phyloP scores from a whole-genome alignment of 192 early-diverging fungal species.

The Backusella luteola region DNA sequence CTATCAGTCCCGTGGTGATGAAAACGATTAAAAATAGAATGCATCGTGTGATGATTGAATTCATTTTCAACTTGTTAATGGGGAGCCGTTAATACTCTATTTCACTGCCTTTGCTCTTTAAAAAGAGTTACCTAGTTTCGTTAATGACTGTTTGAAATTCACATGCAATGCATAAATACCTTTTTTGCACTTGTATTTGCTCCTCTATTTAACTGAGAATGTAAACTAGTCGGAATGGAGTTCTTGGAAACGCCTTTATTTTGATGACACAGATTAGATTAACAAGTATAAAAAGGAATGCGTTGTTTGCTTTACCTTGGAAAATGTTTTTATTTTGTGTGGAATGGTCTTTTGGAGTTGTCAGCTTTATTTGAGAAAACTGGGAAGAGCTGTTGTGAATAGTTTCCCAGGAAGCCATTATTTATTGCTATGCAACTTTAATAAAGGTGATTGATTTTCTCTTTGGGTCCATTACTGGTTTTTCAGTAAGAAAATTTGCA shows the following conservation, averaged over 20 bases:
- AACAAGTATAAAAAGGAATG: not conserved
- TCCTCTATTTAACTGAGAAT: not conserved
- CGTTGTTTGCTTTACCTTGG: not conserved
- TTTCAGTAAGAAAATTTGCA: too few relatives aligned
- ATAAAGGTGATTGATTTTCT: not conserved
- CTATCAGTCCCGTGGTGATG: not conserved
- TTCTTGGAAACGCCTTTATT: not conserved
- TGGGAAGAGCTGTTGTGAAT: not conserved
- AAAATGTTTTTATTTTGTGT: constrained; percentile 1
- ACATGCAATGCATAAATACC: not conserved
- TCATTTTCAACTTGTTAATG: not conserved
- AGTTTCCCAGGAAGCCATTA: constrained; percentile 12
- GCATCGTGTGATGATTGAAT: not conserved
- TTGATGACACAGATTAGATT: not conserved
- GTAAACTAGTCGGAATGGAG: not conserved
- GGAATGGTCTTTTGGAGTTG: not conserved
- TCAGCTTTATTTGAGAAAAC: not conserved
- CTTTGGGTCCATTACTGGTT: too few relatives aligned
- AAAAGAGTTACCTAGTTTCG: too few relatives aligned
- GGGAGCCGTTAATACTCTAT: too few relatives aligned
- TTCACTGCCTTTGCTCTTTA: too few relatives aligned
- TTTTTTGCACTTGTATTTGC: not conserved
- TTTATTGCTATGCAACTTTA: not conserved
- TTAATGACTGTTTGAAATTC: too few relatives aligned
- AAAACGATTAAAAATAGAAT: not conserved